These are phyloP conservation scores for Chlorella sp. DNA, from an alignment of 139 green algal species.

Conservation along the genomic window DNA sequence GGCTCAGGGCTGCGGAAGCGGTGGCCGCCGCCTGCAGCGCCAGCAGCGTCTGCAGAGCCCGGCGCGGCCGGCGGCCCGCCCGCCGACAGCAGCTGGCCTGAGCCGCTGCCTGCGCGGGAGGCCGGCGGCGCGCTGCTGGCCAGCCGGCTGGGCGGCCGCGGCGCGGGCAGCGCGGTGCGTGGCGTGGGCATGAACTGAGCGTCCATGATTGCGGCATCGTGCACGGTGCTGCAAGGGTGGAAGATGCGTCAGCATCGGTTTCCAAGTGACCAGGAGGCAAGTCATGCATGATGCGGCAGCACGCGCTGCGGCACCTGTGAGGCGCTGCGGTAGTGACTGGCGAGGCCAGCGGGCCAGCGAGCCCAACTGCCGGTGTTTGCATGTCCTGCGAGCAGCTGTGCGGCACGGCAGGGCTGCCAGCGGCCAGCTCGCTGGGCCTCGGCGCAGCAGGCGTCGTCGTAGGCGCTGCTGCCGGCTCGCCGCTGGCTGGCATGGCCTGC, in stretches of 20 bases:
- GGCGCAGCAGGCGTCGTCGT: too few species aligned
- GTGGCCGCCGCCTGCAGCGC: too few species aligned
- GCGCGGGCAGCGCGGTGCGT: neutral
- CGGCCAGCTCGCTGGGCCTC: too few species aligned
- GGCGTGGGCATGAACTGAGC: slow-evolving; percentile 14
- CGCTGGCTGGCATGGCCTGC: too few species aligned
- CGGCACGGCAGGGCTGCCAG: too few species aligned
- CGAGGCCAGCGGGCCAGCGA: neutral
- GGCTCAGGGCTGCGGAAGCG: neutral
- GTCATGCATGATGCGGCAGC: neutral
- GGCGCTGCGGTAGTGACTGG: neutral
- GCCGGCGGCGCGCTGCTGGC: neutral
- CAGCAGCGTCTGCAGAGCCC: neutral
- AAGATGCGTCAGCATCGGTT: too few species aligned
- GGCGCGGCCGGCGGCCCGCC: neutral
- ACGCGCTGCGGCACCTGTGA: neutral
- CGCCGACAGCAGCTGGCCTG: neutral
- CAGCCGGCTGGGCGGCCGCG: neutral
- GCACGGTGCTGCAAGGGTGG: too few species aligned
- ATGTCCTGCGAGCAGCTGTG: too few species aligned
- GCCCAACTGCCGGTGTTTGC: neutral
- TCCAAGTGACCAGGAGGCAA: neutral
- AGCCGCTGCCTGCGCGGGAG: neutral
- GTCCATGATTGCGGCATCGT: neutral
- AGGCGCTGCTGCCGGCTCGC: too few species aligned